Base-by-base conservation (phyloP, 129 eudicot species). In the Centella asiatica region DNA sequence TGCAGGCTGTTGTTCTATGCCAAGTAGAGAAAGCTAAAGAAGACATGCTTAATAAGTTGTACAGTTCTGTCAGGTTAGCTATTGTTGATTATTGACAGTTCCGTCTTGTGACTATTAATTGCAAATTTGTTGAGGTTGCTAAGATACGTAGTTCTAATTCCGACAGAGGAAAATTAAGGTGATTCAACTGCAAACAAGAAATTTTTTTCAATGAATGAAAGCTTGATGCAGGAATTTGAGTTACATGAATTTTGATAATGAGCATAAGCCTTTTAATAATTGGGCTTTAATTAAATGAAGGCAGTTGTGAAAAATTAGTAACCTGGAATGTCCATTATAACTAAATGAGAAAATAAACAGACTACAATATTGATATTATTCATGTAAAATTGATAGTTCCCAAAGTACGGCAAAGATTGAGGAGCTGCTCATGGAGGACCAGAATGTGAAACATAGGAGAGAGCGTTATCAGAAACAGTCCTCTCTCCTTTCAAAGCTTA, bases 21-120 rank as follows among this genome's bases (percentile, higher is more conserved):
- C 99, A 93, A 85, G 99, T 93, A 19, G 99, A 93, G 74, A 93
- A 87, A 76, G 92, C 99, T 9, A 93, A 93, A 72, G 99, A 93
- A 83, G 99, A 93, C 77, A 93, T 93, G 99, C 99, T 93, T 46
- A 84, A 81, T 77, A 89, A 93, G 75, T 64, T 93, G 66, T 93
- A 93, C 88, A 93, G 96, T 78, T 84, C 92, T 51, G 68, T 93
- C 78, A 93, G 99, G 99, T 93, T 57, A 74, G 88, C 44, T 6
- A 26, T 34, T 19, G 5, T 46, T 66, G 27, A 29, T 27, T 37
- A 20, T 44, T 22, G 14, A 3, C 15, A 4, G 3, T 5, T 11
- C 52, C 8, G 5, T 56, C 62, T 56, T 17, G 1, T 32, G 0
- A 32, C 10, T 15, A 2, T 13, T 11, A 10, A 4, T 4, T 3